Percentiles rank a stretch among this genome's conserved stretches.
Evolutionary conservation across 2,329 filamentous ascomycete species (phyloP).

Genomic region (Eurotiales sp.): DNA sequence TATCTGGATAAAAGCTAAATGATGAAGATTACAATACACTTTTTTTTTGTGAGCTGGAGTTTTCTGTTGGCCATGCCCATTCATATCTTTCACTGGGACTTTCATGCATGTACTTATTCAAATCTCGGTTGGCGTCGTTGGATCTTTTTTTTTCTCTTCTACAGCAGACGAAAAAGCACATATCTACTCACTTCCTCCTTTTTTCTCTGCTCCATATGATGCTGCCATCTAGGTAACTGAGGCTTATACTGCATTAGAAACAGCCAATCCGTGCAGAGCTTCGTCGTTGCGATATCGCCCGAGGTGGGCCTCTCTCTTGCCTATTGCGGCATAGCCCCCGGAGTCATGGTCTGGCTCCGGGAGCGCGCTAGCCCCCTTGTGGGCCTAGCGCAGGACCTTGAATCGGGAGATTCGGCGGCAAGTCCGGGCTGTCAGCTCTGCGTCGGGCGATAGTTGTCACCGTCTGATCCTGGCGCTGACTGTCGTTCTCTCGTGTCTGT

Average conservation of each 20-base stretch:
- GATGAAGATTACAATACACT: background rate
- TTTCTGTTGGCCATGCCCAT: too few species aligned
- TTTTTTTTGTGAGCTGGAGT: constrained; percentile 4
- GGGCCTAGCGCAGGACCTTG: background rate
- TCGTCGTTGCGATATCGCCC: background rate
- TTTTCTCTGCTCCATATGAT: too few species aligned
- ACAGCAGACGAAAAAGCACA: background rate
- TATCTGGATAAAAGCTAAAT: background rate
- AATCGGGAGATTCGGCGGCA: constrained; percentile 7
- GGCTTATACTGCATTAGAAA: too few species aligned
- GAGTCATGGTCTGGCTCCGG: constrained; percentile 1
- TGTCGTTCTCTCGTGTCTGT: background rate
- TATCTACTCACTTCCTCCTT: background rate
- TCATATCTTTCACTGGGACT: too few species aligned
- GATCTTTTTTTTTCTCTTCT: background rate
- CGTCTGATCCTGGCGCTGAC: too few species aligned
- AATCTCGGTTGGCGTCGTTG: background rate
- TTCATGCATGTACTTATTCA: too few species aligned
- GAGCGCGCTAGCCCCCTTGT: background rate
- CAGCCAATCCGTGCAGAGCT: too few species aligned
- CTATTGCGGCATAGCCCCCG: background rate
- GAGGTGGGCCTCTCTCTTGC: background rate
- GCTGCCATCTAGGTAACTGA: too few species aligned
- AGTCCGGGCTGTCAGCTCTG: background rate
- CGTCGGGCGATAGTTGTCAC: too few species aligned